Percentiles rank a stretch among this genome's conserved stretches.
phyloP scores from a whole-genome alignment of 2,329 filamentous ascomycete genomes.

The Venturia aucupariae region DNA sequence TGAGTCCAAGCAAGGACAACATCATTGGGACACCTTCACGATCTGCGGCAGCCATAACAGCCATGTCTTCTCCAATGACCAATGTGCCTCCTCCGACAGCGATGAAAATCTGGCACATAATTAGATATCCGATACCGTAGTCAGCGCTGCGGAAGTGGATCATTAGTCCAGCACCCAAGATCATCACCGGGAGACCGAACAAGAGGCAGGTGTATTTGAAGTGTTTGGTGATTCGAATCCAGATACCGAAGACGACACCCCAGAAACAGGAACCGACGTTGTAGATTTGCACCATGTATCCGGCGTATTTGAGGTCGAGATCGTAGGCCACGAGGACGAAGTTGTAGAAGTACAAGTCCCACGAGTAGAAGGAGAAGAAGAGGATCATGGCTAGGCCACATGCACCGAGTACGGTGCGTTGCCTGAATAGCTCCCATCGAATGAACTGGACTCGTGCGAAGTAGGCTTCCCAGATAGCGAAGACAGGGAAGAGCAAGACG shows the following conservation, averaged over 20 bases:
- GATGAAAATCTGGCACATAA: conserved; percentile 26
- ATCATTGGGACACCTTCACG: conserved; percentile 26
- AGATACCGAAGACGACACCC: conserved; percentile 19
- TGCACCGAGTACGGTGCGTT: conserved; percentile 43
- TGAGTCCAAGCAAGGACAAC: conserved; percentile 23
- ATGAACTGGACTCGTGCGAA: conserved; percentile 33
- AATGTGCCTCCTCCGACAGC: conserved; percentile 12
- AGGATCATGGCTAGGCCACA: conserved; percentile 38
- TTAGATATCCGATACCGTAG: conserved; percentile 25
- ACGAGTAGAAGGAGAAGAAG: conserved; percentile 24
- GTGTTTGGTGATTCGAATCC: conserved; percentile 20
- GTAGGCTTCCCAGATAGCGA: conserved; percentile 32
- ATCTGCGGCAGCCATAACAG: conserved; percentile 24
- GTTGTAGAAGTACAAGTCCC: conserved; percentile 33
- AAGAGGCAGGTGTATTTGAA: conserved; percentile 24
- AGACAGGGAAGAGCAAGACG: conserved; percentile 27
- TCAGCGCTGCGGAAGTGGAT: conserved; percentile 25
- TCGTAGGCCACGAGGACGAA: conserved; percentile 33
- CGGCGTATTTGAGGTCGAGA: conserved; percentile 18
- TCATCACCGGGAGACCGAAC: conserved; percentile 22
- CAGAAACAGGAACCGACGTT: conserved; percentile 25
- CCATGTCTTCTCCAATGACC: conserved; percentile 18
- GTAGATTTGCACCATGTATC: conserved; percentile 25
- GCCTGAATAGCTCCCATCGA: conserved; percentile 37
- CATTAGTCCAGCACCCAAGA: conserved; percentile 26